Evolutionary conservation across 345 rosid species (phyloP).

Genomic region (Salix exigua): DNA sequence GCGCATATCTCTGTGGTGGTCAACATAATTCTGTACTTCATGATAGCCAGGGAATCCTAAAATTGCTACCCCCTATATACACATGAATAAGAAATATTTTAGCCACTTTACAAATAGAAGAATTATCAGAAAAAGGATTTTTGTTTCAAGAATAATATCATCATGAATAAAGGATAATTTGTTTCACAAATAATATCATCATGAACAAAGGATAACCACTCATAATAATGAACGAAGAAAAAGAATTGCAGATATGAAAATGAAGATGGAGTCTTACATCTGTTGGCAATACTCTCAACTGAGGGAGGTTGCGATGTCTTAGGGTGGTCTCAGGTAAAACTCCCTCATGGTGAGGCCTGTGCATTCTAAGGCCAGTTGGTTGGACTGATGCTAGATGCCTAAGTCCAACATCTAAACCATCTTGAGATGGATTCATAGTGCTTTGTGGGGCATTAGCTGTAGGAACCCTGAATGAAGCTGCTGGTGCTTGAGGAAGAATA

Average conservation of each 20-base stretch:
- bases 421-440: slow-evolving; percentile 38
- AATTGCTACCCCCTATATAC: slow-evolving; percentile 62
- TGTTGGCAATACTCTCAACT: slow-evolving; percentile 47
- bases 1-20: slow-evolving; percentile 88
- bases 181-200: neutral
- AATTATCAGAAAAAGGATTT: neutral
- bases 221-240: slow-evolving; percentile 2
- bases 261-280: slow-evolving; percentile 44
- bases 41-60: slow-evolving; percentile 50
- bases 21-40: slow-evolving; percentile 46
- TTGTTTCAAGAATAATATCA: neutral
- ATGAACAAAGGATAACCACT: neutral
- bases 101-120: slow-evolving; percentile 2
- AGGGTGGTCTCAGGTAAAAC: slow-evolving; percentile 27
- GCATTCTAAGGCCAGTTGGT: slow-evolving; percentile 47
- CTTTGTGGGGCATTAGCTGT: slow-evolving; percentile 39
- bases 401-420: slow-evolving; percentile 45
- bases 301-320: slow-evolving; percentile 53
- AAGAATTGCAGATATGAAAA: neutral
- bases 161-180: neutral
- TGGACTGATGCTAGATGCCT: slow-evolving; percentile 47
- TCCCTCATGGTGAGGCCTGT: slow-evolving; percentile 29
- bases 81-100: slow-evolving; percentile 6
- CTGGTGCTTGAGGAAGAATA: slow-evolving; percentile 48
- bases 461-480: slow-evolving; percentile 36